phyloP scores from a whole-genome alignment of 352 stramenopile genomes.

The Phytophthora pinifolia region DNA sequence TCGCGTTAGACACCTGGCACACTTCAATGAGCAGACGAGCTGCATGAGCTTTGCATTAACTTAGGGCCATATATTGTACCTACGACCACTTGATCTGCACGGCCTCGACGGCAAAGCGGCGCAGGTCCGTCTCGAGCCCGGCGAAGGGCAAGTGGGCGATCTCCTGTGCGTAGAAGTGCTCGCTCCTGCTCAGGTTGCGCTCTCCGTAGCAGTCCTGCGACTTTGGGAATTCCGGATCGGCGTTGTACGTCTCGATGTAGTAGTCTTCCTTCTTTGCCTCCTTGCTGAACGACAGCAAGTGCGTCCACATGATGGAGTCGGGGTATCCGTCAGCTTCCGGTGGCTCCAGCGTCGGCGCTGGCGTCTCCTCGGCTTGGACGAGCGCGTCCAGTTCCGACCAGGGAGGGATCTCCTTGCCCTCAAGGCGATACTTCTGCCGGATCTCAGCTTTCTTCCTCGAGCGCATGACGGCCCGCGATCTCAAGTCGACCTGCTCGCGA shows the following conservation, averaged over 20 bases:
- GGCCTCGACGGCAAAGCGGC: slow-evolving; percentile 28
- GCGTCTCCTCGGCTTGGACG: slow-evolving; percentile 19
- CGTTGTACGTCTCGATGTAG: slow-evolving; percentile 56
- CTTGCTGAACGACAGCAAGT: slow-evolving; percentile 63
- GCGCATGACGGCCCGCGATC: slow-evolving; percentile 18
- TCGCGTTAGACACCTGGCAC: too few relatives aligned
- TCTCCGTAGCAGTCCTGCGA: slow-evolving; percentile 68
- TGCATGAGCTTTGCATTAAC: slow-evolving; percentile 3
- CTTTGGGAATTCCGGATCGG: slow-evolving; percentile 39
- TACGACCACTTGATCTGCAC: slow-evolving; percentile 24
- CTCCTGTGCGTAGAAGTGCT: slow-evolving; percentile 29
- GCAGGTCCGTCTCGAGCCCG: slow-evolving; percentile 25
- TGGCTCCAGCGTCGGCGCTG: slow-evolving; percentile 25
- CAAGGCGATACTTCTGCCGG: slow-evolving; percentile 17
- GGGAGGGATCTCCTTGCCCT: slow-evolving; percentile 27
- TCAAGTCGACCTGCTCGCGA: slow-evolving; percentile 27
- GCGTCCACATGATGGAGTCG: slow-evolving; percentile 68
- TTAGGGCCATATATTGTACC: slow-evolving; percentile 10
- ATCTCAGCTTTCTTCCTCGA: slow-evolving; percentile 26
- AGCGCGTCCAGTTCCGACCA: slow-evolving; percentile 24
- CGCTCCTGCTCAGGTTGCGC: slow-evolving; percentile 28
- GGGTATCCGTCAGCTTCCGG: slow-evolving; percentile 34
- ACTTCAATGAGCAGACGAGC: too few relatives aligned
- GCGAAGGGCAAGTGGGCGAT: slow-evolving; percentile 24
- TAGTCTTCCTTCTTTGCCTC: slow-evolving; percentile 40